Percentiles rank a stretch among this genome's conserved stretches.
Conservation (phyloP, 2,329 filamentous ascomycete species). For the Phaeosphaeria sp. region DNA sequence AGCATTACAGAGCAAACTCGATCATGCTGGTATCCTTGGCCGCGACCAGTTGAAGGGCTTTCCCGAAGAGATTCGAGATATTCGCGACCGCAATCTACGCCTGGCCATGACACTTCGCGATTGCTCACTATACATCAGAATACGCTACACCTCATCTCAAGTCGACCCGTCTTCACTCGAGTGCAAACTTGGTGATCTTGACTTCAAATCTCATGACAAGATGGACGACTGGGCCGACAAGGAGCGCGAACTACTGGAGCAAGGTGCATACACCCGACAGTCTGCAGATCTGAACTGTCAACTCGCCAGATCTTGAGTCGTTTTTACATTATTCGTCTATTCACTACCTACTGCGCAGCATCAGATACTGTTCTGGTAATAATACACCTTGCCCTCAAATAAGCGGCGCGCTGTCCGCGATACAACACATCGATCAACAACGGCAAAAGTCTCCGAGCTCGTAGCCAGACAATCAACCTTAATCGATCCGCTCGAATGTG, state of each 20-base stretch:
- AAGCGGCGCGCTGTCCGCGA: conserved; percentile 39
- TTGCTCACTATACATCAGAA: conserved; percentile 53
- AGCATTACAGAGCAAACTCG: conserved; percentile 47
- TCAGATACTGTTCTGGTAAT: not conserved
- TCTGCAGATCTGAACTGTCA: conserved; percentile 3
- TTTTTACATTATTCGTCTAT: not conserved
- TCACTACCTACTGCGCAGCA: not conserved
- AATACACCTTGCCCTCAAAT: not conserved
- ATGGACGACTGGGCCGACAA: conserved; percentile 50
- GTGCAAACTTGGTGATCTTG: conserved; percentile 55
- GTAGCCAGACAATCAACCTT: conserved; percentile 30
- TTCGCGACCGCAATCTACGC: conserved; percentile 28
- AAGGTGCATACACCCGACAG: conserved; percentile 47
- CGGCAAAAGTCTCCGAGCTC: conserved; percentile 19
- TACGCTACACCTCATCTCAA: conserved; percentile 15
- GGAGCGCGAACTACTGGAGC: conserved; percentile 48
- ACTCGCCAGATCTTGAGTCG: not conserved
- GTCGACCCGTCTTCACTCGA: conserved; percentile 35
- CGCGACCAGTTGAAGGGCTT: not conserved
- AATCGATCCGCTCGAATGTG: conserved; percentile 36
- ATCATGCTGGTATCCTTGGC: conserved; percentile 42
- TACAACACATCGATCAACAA: conserved; percentile 35
- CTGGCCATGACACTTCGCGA: conserved; percentile 58
- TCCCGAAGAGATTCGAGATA: not conserved
- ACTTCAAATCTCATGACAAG: conserved; percentile 54